Base-by-base conservation (phyloP, 371 early-diverging fungal genomes). In the Nematocida major region DNA sequence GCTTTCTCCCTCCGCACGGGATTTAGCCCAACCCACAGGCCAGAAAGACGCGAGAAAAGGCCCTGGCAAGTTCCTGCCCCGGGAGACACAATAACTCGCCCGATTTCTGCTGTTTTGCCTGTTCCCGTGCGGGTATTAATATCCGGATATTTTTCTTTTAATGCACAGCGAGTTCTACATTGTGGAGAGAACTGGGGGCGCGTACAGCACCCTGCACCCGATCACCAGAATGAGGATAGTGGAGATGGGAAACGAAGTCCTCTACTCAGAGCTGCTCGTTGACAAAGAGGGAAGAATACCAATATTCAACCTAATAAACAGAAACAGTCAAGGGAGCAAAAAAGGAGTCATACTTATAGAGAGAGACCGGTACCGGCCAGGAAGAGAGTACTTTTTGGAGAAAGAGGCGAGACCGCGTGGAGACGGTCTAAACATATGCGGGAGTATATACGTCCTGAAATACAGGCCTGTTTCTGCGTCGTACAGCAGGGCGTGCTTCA, bases 151-250 rank as follows among this genome's bases (percentile, higher is more conserved):
- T 63, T 70, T 70, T 70, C 26, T n/a, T 65, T 70, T 26, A 11
- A 68, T 68, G 68, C 15, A 7, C 15, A 26, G 48, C 34, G 70
- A 62, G 48, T 70, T 4, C 18, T 70, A 70, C 48, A 61, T 61
- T 48, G 65, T 70, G 11, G 70, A 61, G 51, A 65, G 70, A 5
- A 15, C 11, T 20, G 48, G n/a, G 22, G 11, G 26, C 18, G 15
- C 9, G 20, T 20, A 9, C 9, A 7, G 18, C 42, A 4, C 22
- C 4, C 28, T n/a, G 28, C 18, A 22, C n/a, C 30, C 70, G 7
- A 70, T 70, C 20, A 70, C 66, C 15, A 15, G 24, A 4, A 63
- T 63, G 65, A 28, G 70, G 15, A 63, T 70, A 48, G 70, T 70
- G 7, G 76, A 73, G 47, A 61, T 61, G 40, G 38, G 32, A 3